Evolutionary conservation across 352 stramenopile genomes (phyloP), one percentile per base, ranked within the genome.

Genomic region (Phytophthora pinifolia): DNA sequence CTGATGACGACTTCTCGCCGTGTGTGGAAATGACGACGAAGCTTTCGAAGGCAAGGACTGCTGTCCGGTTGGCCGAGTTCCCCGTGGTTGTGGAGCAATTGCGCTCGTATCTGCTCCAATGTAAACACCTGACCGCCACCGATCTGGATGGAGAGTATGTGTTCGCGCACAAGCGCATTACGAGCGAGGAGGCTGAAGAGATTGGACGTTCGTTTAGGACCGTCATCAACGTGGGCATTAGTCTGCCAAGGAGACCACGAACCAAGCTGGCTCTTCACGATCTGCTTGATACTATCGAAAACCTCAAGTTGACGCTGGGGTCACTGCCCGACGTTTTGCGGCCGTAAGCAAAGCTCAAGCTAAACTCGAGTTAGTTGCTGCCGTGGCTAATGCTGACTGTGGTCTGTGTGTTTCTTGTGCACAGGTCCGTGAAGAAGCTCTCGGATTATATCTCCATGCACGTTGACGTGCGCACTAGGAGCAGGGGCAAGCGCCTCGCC

Each of bases 61-160:
- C 9, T 13, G 37, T 17, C 6, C 70, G 72, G 45, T 41, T 66
- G 15, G 41, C 44, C n/a, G 34, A 59, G 33, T 67, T 76, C 18
- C 62, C 66, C 3, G 33, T 30, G 12, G 38, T 62, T 27, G 58
- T 70, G 35, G 30, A 62, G 22, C 59, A 67, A 17, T 38, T 79
- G 5, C 62, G 43, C 9, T 34, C 45, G 13, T 65, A 65, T 54
- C 52, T 79, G 41, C 10, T 56, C 10, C 35, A 67, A 1, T n/a
- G 14, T 17, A 66, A 67, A 14, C 48, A 67, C 22, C n/a, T 67
- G 38, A 52, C 55, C 6, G 44, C 44, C 15, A 30, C 43, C 13
- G 50, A 67, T 10, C 22, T 63, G 27, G 62, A 70, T 22, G 63
- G 49, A 42, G 22, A 27, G 22, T 68, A 62, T 68, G 59, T 72